Percentiles rank a stretch among this genome's conserved stretches.
Evolutionary conservation across 2,329 filamentous ascomycete species (phyloP).

Genomic region (Zopfia rhizophila): DNA sequence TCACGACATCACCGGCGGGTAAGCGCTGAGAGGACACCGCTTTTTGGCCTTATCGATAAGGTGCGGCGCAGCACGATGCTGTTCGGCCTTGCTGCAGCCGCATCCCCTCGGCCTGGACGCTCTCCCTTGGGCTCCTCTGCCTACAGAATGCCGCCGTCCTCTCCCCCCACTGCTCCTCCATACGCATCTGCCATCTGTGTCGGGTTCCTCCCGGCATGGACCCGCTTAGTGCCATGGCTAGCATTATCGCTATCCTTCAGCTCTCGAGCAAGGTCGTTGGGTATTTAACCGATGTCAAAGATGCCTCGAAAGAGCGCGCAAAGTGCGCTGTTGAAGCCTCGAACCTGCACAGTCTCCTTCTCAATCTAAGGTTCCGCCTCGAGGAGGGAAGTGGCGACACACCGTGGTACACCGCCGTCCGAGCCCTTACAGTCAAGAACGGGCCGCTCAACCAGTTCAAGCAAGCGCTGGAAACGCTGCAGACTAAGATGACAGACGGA

Average conservation of each 20-base stretch:
- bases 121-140: constrained; percentile 12
- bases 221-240: constrained; percentile 27
- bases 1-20: no score
- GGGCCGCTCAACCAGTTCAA: constrained; percentile 20
- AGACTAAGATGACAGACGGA: constrained; percentile 6
- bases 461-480: constrained; percentile 15
- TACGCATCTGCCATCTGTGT: neutral
- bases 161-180: neutral
- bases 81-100: constrained; percentile 16
- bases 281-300: constrained; percentile 32
- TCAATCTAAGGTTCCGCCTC: constrained; percentile 27
- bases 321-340: constrained; percentile 24
- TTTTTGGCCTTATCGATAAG: no score
- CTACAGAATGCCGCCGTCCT: no score
- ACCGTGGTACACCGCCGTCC: constrained; percentile 27
- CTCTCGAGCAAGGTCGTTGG: constrained; percentile 23
- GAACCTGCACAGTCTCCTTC: constrained; percentile 30
- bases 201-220: constrained; percentile 23
- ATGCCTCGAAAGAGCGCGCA: constrained; percentile 32
- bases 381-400: constrained; percentile 21
- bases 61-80: constrained; percentile 2
- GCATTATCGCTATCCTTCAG: constrained; percentile 34
- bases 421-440: constrained; percentile 5
- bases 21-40: no score
- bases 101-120: constrained; percentile 17